Conservation (phyloP, 2,329 filamentous ascomycete species). For the Trichoderma polysporum region DNA sequence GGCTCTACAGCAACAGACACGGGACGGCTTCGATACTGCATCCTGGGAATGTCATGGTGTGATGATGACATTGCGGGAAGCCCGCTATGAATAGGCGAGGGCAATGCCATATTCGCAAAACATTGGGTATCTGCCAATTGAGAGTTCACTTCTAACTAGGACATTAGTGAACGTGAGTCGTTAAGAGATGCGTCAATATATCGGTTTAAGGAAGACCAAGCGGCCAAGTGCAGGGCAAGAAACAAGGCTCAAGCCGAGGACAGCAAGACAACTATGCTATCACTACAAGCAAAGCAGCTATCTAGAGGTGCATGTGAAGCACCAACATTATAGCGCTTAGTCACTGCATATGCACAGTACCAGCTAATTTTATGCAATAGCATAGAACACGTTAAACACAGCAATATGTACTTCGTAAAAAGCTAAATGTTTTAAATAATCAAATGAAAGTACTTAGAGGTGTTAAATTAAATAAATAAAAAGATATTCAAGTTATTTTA, state of each 20-base stretch:
- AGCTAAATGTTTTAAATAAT: not conserved
- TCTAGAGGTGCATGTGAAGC: slow-evolving; percentile 13
- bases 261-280: slow-evolving; percentile 9
- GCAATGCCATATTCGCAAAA: slow-evolving; percentile 6
- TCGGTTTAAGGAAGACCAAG: not conserved
- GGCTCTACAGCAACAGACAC: slow-evolving; percentile 85
- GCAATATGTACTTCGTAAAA: not conserved
- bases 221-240: not conserved
- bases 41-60: slow-evolving; percentile 41
- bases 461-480: too few species aligned
- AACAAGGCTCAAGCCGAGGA: not conserved
- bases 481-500: too few species aligned
- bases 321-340: slow-evolving; percentile 1
- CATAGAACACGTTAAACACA: too few species aligned
- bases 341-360: not conserved
- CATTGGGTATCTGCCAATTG: slow-evolving; percentile 2
- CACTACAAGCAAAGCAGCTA: not conserved
- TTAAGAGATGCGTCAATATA: not conserved
- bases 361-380: too few species aligned
- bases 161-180: not conserved
- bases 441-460: too few species aligned
- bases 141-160: not conserved
- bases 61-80: not conserved
- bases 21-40: slow-evolving; percentile 60
- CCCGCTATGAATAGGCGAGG: slow-evolving; percentile 4